Conservation (phyloP, 2,329 filamentous ascomycete genomes). For the Sporothrix euskadiensis region DNA sequence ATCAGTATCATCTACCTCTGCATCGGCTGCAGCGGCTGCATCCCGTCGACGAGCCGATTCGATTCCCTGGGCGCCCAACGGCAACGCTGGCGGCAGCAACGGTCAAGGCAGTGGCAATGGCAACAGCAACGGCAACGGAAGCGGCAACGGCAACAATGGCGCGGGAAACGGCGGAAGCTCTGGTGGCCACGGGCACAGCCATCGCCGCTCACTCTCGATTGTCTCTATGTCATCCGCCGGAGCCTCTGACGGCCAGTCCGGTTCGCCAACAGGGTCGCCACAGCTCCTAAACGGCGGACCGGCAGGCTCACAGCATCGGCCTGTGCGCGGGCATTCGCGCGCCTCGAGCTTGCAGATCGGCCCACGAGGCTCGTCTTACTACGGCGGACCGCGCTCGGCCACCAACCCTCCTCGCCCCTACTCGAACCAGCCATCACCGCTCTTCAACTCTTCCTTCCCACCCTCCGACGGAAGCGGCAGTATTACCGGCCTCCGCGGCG, state of each 20-base stretch:
- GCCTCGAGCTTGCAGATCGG: constrained; percentile 80
- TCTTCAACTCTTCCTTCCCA: constrained; percentile 58
- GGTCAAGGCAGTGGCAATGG: constrained; percentile 2
- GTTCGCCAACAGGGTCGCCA: constrained; percentile 6
- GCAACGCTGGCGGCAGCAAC: not conserved
- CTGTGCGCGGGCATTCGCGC: constrained; percentile 67
- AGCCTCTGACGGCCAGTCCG: constrained; percentile 37
- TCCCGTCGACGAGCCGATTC: constrained; percentile 19
- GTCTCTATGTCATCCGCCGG: constrained; percentile 68
- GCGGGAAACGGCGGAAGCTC: constrained; percentile 22
- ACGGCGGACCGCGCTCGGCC: constrained; percentile 49
- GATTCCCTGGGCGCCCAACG: constrained; percentile 1
- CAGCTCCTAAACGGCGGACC: constrained; percentile 17
- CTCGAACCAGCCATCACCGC: constrained; percentile 50
- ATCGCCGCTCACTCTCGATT: constrained; percentile 78
- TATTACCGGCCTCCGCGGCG: constrained; percentile 43
- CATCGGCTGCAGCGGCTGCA: not conserved
- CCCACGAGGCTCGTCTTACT: constrained; percentile 46
- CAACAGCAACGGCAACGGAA: not conserved
- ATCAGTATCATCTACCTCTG: constrained; percentile 4
- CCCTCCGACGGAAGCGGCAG: constrained; percentile 40
- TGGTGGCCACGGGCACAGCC: constrained; percentile 45
- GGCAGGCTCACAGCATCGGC: constrained; percentile 42
- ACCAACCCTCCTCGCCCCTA: constrained; percentile 48
- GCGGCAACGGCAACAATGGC: not conserved